Evolutionary conservation across 2,329 filamentous ascomycete genomes (phyloP).

Genomic region (Lasiodiplodia sp.): DNA sequence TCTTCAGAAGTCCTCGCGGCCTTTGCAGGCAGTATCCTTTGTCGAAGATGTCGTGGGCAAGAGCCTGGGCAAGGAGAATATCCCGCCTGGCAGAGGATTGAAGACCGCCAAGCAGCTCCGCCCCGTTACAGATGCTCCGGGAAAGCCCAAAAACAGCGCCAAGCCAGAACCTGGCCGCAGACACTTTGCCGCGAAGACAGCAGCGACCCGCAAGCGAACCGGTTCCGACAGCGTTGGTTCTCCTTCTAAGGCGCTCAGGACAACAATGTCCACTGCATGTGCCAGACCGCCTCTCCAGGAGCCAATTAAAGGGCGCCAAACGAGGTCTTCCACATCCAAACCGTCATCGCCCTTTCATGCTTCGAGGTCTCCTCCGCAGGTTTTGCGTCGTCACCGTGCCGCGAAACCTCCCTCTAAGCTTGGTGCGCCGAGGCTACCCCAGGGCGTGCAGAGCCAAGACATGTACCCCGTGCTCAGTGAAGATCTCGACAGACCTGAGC

Average conservation of each 20-base stretch:
- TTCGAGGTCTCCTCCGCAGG: conserved; percentile 46
- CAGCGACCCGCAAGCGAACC: conserved; percentile 41
- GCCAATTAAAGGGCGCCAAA: neutral
- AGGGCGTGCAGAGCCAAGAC: conserved; percentile 41
- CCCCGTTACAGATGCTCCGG: neutral
- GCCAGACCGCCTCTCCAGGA: conserved; percentile 33
- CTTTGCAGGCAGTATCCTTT: conserved; percentile 51
- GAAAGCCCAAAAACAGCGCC: neutral
- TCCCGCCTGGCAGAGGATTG: conserved; percentile 59
- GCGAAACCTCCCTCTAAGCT: conserved; percentile 42
- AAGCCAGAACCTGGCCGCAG: neutral
- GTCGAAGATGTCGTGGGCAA: conserved; percentile 58
- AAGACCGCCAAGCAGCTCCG: conserved; percentile 31
- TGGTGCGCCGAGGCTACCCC: conserved; percentile 43
- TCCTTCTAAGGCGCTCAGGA: conserved; percentile 46
- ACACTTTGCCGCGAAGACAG: neutral
- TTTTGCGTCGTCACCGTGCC: conserved; percentile 38
- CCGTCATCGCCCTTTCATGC: conserved; percentile 46
- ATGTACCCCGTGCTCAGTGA: conserved; percentile 63
- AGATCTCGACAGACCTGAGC: conserved; percentile 61
- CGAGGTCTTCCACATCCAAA: conserved; percentile 34
- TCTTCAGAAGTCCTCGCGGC: conserved; percentile 51
- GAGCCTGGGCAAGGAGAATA: conserved; percentile 68
- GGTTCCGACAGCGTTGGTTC: conserved; percentile 42
- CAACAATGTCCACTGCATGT: conserved; percentile 40